These are phyloP conservation scores for Talaromyces funiculosus DNA, from an alignment of 2,329 filamentous ascomycete species.

Conservation along the genomic window DNA sequence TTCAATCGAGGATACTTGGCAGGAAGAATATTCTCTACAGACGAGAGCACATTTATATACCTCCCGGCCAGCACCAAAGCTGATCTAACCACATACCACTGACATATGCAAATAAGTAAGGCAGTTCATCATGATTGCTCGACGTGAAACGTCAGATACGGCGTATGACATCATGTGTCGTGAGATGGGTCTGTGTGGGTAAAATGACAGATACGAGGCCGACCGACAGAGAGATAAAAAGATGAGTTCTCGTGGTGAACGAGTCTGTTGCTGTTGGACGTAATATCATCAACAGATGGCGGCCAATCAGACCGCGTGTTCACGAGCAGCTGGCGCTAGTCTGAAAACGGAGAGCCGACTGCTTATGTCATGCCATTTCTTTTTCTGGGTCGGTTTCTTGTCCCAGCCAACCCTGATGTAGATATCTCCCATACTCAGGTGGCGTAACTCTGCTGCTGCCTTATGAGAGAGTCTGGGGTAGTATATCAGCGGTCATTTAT, in stretches of 20 bases:
- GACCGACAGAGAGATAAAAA: background rate
- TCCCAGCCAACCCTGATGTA: background rate
- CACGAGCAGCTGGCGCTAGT: background rate
- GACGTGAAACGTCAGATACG: background rate
- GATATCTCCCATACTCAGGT: too few species aligned
- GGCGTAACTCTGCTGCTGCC: too few species aligned
- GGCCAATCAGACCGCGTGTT: background rate
- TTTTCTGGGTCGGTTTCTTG: background rate
- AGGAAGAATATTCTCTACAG: background rate
- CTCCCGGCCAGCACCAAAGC: background rate
- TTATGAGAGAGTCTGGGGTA: too few species aligned
- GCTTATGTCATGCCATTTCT: background rate
- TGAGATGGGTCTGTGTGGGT: background rate
- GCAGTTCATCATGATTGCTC: background rate
- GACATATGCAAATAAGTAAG: background rate
- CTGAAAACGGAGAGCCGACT: background rate
- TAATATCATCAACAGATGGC: too few species aligned
- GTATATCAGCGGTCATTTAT: too few species aligned
- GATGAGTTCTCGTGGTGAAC: background rate
- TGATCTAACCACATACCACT: background rate
- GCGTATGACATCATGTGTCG: background rate
- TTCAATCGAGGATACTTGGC: background rate
- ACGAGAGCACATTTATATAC: background rate
- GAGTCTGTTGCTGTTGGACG: background rate
- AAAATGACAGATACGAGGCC: background rate